A percentile compares a stretch with the other conserved stretches of the same genome.
Conservation (phyloP, 2,329 filamentous ascomycete genomes). For the Pestalotiopsis sp. region DNA sequence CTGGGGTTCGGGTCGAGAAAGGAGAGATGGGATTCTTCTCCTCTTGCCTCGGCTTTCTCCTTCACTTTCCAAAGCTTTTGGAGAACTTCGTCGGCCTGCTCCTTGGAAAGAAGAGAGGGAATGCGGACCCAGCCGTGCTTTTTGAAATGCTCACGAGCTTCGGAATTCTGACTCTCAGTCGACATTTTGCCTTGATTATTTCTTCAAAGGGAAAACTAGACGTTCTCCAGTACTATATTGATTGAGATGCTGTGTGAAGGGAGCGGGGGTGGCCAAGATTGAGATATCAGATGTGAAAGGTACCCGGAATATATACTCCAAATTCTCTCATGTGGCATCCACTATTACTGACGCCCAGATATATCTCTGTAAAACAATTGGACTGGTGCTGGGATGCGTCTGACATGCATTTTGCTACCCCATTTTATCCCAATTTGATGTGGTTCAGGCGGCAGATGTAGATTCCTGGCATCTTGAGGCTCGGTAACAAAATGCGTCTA, state of each 20-base stretch:
- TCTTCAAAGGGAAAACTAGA: background rate
- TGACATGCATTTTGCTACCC: background rate
- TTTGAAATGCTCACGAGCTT: conserved; percentile 18
- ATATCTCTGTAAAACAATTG: background rate
- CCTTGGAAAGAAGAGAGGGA: conserved; percentile 24
- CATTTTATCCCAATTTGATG: background rate
- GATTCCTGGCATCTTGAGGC: background rate
- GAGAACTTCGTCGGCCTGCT: conserved; percentile 21
- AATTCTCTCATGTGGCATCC: background rate
- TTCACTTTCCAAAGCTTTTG: conserved; percentile 28
- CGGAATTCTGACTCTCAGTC: background rate
- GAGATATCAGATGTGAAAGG: background rate
- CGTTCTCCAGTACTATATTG: background rate
- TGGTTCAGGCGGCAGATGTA: background rate
- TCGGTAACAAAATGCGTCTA: background rate
- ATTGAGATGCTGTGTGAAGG: background rate
- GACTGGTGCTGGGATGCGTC: background rate
- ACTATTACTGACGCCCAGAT: background rate
- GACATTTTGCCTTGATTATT: background rate
- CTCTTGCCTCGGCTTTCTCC: conserved; percentile 22
- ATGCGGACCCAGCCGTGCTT: conserved; percentile 29
- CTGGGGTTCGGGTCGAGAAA: conserved; percentile 30
- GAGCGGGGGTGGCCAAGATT: background rate
- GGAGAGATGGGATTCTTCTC: conserved; percentile 26
- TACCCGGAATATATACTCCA: background rate